Conservation (phyloP, 202 grass and related monocot genomes). For the Saccharum hybrid region DNA sequence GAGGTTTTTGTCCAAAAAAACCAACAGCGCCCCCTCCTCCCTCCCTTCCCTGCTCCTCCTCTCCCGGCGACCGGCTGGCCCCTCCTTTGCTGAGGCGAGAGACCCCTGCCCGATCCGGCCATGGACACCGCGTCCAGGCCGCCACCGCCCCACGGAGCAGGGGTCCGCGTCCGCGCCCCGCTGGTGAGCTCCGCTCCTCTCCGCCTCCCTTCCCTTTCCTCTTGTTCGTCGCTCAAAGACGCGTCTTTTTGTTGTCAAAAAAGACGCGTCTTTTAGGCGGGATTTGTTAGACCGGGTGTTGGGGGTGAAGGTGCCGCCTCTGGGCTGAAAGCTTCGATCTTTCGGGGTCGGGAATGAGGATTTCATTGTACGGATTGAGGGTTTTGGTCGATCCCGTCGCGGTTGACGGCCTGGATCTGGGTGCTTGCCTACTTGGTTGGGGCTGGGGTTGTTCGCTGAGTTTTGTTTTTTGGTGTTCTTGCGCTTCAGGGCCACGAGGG, state of each 20-base stretch:
- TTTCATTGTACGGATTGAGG: not conserved
- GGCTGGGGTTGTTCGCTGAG: not conserved
- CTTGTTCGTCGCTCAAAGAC: not conserved
- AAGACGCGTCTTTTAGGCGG: not conserved
- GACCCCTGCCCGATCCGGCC: constrained; percentile 17
- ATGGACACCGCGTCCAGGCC: constrained; percentile 40
- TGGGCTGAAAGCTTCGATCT: not conserved
- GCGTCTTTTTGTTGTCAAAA: not conserved
- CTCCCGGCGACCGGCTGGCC: constrained; percentile 29
- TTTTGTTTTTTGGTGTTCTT: not conserved
- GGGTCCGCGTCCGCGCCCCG: constrained; percentile 53
- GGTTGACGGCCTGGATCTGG: constrained; percentile 44
- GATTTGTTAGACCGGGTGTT: not conserved
- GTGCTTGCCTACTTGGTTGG: not conserved
- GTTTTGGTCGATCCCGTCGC: constrained; percentile 7
- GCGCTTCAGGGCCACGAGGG: not conserved
- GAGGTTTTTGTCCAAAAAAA: constrained; percentile 32
- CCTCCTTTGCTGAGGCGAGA: not conserved
- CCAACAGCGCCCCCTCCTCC: not conserved
- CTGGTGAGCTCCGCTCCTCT: constrained; percentile 39
- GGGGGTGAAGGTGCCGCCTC: not conserved
- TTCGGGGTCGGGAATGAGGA: not conserved
- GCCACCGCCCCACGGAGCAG: constrained; percentile 21
- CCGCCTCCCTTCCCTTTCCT: not conserved
- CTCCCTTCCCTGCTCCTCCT: too few relatives aligned